Evolutionary conservation across 805 yeast genomes (phyloP).

Genomic region (Komagataella kurtzmanii): DNA sequence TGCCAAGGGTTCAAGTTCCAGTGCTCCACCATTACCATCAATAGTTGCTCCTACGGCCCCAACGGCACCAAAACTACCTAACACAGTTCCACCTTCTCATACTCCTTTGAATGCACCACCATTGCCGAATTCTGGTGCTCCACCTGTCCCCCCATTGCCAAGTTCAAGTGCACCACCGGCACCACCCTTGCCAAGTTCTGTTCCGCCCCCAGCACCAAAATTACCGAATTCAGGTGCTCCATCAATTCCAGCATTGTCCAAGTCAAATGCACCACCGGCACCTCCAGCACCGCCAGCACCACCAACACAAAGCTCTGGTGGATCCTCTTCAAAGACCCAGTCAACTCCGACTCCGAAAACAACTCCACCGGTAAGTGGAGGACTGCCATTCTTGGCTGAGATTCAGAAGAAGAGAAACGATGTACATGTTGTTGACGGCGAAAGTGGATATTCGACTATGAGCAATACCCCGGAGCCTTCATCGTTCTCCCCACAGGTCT

Average conservation of each 20-base stretch:
- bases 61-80: neutral
- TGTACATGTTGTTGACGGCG: conserved; percentile 16
- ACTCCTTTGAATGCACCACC: conserved; percentile 1
- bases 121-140: conserved; percentile 10
- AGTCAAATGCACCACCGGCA: conserved; percentile 7
- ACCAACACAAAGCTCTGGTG: conserved; percentile 13
- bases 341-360: conserved; percentile 11
- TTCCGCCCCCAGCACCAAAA: conserved; percentile 14
- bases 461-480: conserved; percentile 5
- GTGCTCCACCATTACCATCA: conserved; percentile 7
- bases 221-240: conserved; percentile 11
- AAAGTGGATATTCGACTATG: conserved; percentile 7
- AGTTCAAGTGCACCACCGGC: conserved; percentile 4
- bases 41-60: conserved; percentile 5
- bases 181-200: conserved; percentile 8
- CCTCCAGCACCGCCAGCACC: conserved; percentile 8
- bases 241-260: conserved; percentile 9
- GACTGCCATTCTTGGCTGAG: conserved; percentile 35
- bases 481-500: neutral
- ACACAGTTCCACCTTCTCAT: neutral
- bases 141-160: conserved; percentile 14
- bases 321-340: conserved; percentile 13
- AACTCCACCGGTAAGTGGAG: conserved; percentile 18
- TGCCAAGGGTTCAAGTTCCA: conserved; percentile 5
- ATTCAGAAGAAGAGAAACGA: conserved; percentile 36